These are phyloP conservation scores for Talaromyces proteolyticus DNA, from an alignment of 495 filamentous ascomycete genomes.

Conservation along the genomic window DNA sequence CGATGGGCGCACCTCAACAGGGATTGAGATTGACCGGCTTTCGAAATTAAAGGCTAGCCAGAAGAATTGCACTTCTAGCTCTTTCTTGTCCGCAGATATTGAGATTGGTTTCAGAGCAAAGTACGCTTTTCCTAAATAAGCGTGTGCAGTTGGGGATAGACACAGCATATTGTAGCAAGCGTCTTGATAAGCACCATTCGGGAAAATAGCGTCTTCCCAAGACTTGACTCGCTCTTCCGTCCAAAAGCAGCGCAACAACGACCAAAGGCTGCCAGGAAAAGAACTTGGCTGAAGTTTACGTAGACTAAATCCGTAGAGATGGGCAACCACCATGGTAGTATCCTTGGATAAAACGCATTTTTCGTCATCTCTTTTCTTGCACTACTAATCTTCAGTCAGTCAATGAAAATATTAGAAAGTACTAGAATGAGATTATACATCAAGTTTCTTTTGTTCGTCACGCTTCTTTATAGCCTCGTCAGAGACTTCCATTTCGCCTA, in stretches of 20 bases:
- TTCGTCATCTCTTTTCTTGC: not conserved
- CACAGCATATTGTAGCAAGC: conserved; percentile 2
- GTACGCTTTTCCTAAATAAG: not conserved
- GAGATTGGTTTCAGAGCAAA: conserved; percentile 1
- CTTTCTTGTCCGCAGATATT: not conserved
- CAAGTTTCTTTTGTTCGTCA: too few relatives aligned
- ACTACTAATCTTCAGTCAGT: not conserved
- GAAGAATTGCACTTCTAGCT: conserved; percentile 1
- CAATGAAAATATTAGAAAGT: not conserved
- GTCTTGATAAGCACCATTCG: not conserved
- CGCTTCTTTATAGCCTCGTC: too few relatives aligned
- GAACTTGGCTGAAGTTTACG: not conserved
- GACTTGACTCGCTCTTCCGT: not conserved
- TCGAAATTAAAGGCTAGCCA: not conserved
- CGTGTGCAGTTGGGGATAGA: conserved; percentile 5
- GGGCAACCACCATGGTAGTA: not conserved
- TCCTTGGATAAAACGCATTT: conserved; percentile 4
- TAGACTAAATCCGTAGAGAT: not conserved
- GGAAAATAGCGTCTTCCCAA: conserved; percentile 5
- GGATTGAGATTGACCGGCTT: too few relatives aligned
- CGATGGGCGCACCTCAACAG: not conserved
- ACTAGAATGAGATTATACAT: too few relatives aligned
- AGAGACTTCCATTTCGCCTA: too few relatives aligned
- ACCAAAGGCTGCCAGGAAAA: not conserved
- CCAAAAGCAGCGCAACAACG: not conserved